Conservation (phyloP, 2,329 filamentous ascomycete genomes). For the Ophiosphaerella narmari region DNA sequence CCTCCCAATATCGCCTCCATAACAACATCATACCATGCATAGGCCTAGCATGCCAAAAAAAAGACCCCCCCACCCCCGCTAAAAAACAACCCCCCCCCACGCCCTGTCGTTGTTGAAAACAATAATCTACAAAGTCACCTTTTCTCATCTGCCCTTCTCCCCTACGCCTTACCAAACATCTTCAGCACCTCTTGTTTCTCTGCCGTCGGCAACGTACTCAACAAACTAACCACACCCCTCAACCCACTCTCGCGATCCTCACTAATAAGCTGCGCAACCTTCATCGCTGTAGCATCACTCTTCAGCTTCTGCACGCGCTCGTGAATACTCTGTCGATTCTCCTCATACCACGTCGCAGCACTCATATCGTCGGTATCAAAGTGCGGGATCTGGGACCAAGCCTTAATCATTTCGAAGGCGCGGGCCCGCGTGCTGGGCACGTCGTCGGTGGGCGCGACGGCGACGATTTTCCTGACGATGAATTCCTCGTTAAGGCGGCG, state of each 20-base stretch:
- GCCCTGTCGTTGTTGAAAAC: too few relatives aligned
- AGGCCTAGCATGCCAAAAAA: too few relatives aligned
- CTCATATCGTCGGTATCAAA: conserved; percentile 80
- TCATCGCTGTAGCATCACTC: conserved; percentile 70
- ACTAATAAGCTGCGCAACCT: conserved; percentile 71
- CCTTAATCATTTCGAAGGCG: conserved; percentile 75
- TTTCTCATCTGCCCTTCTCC: neutral
- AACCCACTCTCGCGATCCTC: conserved; percentile 71
- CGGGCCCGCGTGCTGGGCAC: conserved; percentile 59
- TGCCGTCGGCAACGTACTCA: conserved; percentile 83
- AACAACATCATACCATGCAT: too few relatives aligned
- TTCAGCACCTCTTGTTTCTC: conserved; percentile 85
- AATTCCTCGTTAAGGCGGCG: conserved; percentile 96
- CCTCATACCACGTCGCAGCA: conserved; percentile 94
- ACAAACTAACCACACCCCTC: conserved; percentile 83
- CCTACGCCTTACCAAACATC: conserved; percentile 51
- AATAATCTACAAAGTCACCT: too few relatives aligned
- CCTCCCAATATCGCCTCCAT: neutral
- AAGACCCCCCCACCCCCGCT: too few relatives aligned
- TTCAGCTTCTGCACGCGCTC: conserved; percentile 85
- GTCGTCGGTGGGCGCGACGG: conserved; percentile 41
- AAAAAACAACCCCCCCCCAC: too few relatives aligned
- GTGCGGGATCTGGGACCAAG: conserved; percentile 78
- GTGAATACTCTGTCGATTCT: conserved; percentile 81
- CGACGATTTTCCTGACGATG: conserved; percentile 84